phyloP scores from a whole-genome alignment of 176 grass and related monocot species.

The Puya raimondii region DNA sequence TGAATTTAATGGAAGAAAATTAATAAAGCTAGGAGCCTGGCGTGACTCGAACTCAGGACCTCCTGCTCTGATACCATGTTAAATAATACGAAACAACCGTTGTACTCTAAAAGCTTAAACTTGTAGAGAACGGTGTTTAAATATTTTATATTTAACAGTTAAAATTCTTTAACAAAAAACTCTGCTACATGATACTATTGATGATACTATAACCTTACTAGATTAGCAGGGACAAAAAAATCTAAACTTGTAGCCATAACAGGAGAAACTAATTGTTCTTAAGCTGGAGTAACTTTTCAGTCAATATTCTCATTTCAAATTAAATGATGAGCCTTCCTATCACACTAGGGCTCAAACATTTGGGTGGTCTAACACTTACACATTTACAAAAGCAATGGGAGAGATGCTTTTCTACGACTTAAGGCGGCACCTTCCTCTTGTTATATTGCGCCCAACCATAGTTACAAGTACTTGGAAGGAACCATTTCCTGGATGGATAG shows the following conservation, averaged over 20 bases:
- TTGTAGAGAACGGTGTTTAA: no score
- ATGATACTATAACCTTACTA: neutral
- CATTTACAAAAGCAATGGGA: constrained; percentile 2
- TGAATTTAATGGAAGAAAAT: no score
- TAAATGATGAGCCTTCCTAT: neutral
- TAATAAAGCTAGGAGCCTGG: no score
- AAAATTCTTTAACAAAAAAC: neutral
- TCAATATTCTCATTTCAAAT: neutral
- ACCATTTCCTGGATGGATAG: constrained; percentile 8
- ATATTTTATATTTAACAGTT: no score
- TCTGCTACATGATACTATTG: neutral
- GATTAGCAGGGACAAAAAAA: no score
- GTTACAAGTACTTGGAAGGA: constrained; percentile 22
- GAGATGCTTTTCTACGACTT: constrained; percentile 16
- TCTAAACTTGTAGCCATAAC: no score
- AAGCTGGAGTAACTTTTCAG: neutral
- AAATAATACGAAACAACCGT: no score
- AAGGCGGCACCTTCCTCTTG: constrained; percentile 9
- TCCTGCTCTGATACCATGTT: no score
- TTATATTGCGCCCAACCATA: constrained; percentile 17
- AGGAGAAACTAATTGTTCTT: no score
- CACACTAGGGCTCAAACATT: neutral
- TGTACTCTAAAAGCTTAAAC: no score
- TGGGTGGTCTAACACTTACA: constrained; percentile 9
- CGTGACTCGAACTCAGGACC: no score